Conservation (phyloP, 768 basidiomycete species). For the Tremella fuciformis region DNA sequence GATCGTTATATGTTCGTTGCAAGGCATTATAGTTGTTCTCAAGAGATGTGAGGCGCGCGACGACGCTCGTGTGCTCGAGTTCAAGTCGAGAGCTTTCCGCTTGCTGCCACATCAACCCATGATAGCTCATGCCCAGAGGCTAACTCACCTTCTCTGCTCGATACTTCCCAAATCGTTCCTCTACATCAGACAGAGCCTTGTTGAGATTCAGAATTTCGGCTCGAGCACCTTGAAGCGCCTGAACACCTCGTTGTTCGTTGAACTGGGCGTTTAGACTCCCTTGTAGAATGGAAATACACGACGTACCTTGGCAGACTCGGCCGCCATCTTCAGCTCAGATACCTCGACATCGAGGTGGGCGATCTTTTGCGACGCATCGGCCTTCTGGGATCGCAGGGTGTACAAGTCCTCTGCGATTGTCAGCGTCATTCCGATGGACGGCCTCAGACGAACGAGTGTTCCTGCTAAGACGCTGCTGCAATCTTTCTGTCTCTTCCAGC, state of each 20-base stretch:
- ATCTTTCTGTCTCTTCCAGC: conserved; percentile 72
- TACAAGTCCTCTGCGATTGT: conserved; percentile 31
- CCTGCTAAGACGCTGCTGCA: conserved; percentile 71
- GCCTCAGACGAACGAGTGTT: conserved; percentile 64
- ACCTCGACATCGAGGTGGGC: conserved; percentile 55
- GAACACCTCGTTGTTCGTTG: conserved; percentile 76
- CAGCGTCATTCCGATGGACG: background rate
- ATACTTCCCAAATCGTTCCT: conserved; percentile 79
- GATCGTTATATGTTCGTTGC: conserved; percentile 67
- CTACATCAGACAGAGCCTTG: conserved; percentile 66
- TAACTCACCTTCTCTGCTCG: conserved; percentile 62
- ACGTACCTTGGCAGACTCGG: conserved; percentile 71
- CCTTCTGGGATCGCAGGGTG: conserved; percentile 29
- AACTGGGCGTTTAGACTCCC: conserved; percentile 58
- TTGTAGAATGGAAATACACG: background rate
- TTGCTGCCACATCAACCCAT: conserved; percentile 43
- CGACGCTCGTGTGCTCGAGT: conserved; percentile 68
- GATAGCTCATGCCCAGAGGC: background rate
- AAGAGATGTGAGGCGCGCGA: conserved; percentile 65
- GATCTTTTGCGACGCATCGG: conserved; percentile 55
- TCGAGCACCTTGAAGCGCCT: conserved; percentile 75
- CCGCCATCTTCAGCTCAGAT: conserved; percentile 53
- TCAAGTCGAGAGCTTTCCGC: conserved; percentile 72
- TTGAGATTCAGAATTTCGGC: conserved; percentile 71
- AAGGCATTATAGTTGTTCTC: conserved; percentile 70